Evolutionary conservation across 2,329 filamentous ascomycete species (phyloP).

Genomic region (Bisporella sp.): DNA sequence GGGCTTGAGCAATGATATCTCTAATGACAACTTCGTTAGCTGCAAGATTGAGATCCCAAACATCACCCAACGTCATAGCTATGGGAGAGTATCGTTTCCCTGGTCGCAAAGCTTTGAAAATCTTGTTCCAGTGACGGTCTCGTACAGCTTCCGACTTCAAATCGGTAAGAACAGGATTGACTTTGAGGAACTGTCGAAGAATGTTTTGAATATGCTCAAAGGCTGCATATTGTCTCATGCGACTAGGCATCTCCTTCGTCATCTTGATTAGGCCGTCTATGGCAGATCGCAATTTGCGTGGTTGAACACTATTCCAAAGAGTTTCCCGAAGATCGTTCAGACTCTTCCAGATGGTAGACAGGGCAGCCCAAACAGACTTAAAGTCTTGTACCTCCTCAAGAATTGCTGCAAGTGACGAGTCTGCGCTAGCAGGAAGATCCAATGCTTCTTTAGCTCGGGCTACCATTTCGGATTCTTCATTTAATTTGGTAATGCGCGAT

Average conservation of each 20-base stretch:
- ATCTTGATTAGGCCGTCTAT: constrained; percentile 93
- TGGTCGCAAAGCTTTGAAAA: constrained; percentile 92
- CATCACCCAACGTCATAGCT: constrained; percentile 94
- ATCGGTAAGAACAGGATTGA: constrained; percentile 80
- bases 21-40: constrained; percentile 82
- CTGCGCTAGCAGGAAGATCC: constrained; percentile 72
- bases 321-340: constrained; percentile 89
- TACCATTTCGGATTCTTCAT: constrained; percentile 87
- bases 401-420: constrained; percentile 76
- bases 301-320: constrained; percentile 92
- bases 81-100: constrained; percentile 90
- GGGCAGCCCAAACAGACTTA: constrained; percentile 93
- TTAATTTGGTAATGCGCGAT: constrained; percentile 73
- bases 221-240: constrained; percentile 99
- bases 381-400: constrained; percentile 97
- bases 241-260: constrained; percentile 98
- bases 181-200: constrained; percentile 80
- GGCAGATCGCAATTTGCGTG: constrained; percentile 81
- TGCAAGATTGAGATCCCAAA: constrained; percentile 92
- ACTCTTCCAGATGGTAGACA: constrained; percentile 95
- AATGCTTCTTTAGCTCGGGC: constrained; percentile 95
- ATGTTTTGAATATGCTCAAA: constrained; percentile 97
- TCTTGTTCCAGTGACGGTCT: constrained; percentile 95
- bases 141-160: constrained; percentile 95
- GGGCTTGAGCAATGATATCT: constrained; percentile 90